Conservation (phyloP, 2,329 filamentous ascomycete species). For the Fusarium armeniacum region DNA sequence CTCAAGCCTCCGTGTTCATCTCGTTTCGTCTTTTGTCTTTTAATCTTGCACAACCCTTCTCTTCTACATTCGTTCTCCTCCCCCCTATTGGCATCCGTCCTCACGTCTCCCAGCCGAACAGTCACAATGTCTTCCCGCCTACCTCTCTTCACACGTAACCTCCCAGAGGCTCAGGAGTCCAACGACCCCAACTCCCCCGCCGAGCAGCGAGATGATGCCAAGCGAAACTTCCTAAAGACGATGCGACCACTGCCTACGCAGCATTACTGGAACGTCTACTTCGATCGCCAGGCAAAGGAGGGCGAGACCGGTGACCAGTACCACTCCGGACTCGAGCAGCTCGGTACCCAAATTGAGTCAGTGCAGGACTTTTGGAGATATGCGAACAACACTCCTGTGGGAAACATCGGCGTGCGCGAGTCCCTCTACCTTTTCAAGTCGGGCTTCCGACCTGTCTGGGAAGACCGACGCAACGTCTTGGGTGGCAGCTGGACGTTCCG, state of each 20-base stretch:
- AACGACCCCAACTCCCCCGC: conserved; percentile 76
- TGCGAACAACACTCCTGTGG: conserved; percentile 84
- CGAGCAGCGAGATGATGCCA: conserved; percentile 80
- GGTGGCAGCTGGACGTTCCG: conserved; percentile 96
- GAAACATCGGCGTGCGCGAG: conserved; percentile 81
- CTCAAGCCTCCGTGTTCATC: conserved; percentile 33
- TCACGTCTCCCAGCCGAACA: not conserved
- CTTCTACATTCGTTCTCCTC: conserved; percentile 34
- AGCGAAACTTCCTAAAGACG: conserved; percentile 84
- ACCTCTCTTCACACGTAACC: conserved; percentile 72
- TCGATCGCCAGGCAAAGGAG: conserved; percentile 66
- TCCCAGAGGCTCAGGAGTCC: conserved; percentile 71
- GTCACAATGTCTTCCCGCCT: conserved; percentile 68
- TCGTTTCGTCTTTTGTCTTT: conserved; percentile 15
- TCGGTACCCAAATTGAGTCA: conserved; percentile 77
- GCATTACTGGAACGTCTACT: conserved; percentile 83
- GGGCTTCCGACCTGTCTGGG: conserved; percentile 83
- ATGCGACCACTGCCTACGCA: conserved; percentile 81
- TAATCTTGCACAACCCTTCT: conserved; percentile 14
- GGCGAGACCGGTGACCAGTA: conserved; percentile 61
- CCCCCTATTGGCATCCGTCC: not conserved
- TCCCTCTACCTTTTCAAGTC: conserved; percentile 85
- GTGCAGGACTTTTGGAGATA: conserved; percentile 89
- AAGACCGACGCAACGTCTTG: conserved; percentile 86
- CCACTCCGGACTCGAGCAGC: conserved; percentile 70